Evolutionary conservation across 495 filamentous ascomycete genomes (phyloP).

Genomic region (Aspergillus campestris): DNA sequence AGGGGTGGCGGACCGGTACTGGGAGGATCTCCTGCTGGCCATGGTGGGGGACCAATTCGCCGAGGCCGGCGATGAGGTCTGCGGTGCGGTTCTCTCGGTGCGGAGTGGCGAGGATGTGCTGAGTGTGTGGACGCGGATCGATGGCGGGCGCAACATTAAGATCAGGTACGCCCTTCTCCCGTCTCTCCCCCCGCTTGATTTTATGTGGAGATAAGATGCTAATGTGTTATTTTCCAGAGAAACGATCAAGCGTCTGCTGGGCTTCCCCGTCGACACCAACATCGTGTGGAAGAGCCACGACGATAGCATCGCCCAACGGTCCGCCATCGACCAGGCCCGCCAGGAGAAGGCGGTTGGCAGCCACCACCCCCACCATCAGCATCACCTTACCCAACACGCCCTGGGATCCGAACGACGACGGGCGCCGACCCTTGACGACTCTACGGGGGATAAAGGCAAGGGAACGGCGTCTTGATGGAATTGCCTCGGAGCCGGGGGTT

Average conservation of each 20-base stretch:
- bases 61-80: conserved; percentile 90
- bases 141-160: conserved; percentile 89
- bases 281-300: conserved; percentile 92
- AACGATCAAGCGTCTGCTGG: conserved; percentile 81
- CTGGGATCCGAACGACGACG: conserved; percentile 38
- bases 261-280: conserved; percentile 78
- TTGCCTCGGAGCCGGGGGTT: conserved; percentile 18
- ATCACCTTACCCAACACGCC: conserved; percentile 30
- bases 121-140: conserved; percentile 92
- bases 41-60: conserved; percentile 93
- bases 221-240: conserved; percentile 47
- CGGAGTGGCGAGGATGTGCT: conserved; percentile 93
- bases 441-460: conserved; percentile 37
- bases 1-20: conserved; percentile 92
- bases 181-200: not conserved
- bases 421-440: conserved; percentile 37
- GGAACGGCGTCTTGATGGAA: conserved; percentile 22
- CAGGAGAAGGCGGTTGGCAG: conserved; percentile 58
- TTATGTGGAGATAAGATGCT: not conserved
- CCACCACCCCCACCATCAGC: conserved; percentile 25
- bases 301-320: conserved; percentile 70
- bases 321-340: conserved; percentile 71
- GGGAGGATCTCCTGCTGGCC: conserved; percentile 89
- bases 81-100: conserved; percentile 88
- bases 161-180: conserved; percentile 59